Conservation (phyloP, 306 rosid species). For the Mucuna pruriens region DNA sequence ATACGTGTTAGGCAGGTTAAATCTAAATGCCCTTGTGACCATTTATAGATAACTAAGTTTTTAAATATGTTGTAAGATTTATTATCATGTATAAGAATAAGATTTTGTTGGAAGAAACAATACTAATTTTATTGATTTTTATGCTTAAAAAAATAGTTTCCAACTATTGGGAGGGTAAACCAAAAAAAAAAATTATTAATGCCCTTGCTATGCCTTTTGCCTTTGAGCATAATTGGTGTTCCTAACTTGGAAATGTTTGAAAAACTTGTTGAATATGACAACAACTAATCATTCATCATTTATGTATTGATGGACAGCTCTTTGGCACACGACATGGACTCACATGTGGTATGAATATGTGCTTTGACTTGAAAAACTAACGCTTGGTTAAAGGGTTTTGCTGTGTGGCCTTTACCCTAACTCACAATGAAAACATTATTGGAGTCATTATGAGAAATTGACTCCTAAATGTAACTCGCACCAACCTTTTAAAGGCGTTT, state of each 20-base stretch:
- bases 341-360: conserved; percentile 36
- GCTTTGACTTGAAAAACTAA: conserved; percentile 37
- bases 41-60: too few species aligned
- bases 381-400: conserved; percentile 1
- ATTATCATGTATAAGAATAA: too few species aligned
- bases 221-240: neutral
- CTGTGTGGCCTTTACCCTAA: conserved; percentile 11
- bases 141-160: too few species aligned
- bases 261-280: conserved; percentile 33
- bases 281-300: conserved; percentile 34
- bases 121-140: too few species aligned
- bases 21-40: neutral
- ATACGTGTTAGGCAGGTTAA: conserved; percentile 31
- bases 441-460: conserved; percentile 36
- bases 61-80: too few species aligned
- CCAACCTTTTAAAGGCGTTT: conserved; percentile 35
- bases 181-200: too few species aligned
- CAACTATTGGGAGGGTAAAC: too few species aligned
- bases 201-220: conserved; percentile 4
- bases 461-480: conserved; percentile 16
- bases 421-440: neutral
- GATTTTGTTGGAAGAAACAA: too few species aligned
- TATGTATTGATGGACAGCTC: conserved; percentile 30
- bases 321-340: conserved; percentile 19
- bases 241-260: conserved; percentile 36